phyloP scores from a whole-genome alignment of 139 green algal genomes.

The Nannochloris sp. region DNA sequence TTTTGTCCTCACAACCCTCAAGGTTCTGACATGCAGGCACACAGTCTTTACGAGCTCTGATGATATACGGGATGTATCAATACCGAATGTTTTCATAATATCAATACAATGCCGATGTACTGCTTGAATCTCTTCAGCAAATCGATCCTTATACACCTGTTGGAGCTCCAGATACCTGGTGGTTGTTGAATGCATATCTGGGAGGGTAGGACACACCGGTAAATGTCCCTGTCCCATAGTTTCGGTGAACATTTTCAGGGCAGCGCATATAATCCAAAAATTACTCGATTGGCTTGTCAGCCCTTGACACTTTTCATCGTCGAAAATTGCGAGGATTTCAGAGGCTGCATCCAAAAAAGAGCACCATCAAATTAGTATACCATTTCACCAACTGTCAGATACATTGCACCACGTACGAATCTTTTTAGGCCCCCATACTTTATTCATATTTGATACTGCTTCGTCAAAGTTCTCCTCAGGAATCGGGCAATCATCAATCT shows the following conservation, averaged over 20 bases:
- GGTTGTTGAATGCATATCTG: conserved; percentile 93
- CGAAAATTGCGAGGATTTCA: conserved; percentile 35
- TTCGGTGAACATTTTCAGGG: conserved; percentile 56
- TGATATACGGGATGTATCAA: conserved; percentile 32
- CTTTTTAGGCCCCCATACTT: conserved; percentile 51
- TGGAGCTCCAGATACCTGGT: conserved; percentile 78
- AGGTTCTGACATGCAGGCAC: conserved; percentile 72
- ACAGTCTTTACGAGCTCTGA: conserved; percentile 37
- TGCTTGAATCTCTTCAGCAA: conserved; percentile 51
- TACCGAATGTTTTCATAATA: conserved; percentile 42
- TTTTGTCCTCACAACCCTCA: conserved; percentile 59
- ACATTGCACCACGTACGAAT: conserved; percentile 42
- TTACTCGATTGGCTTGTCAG: conserved; percentile 18
- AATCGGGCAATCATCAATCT: conserved; percentile 34
- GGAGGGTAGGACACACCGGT: conserved; percentile 75
- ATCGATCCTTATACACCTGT: conserved; percentile 69
- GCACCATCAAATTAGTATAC: background rate
- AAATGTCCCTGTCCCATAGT: conserved; percentile 42
- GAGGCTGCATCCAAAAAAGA: background rate
- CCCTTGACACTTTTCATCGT: conserved; percentile 33
- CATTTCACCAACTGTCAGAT: background rate
- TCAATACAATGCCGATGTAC: conserved; percentile 46
- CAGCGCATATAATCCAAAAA: conserved; percentile 80
- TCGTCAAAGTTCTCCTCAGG: conserved; percentile 90
- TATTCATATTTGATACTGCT: conserved; percentile 69